Percentiles rank a stretch among this genome's conserved stretches.
These are phyloP conservation scores for Rhododendron ferrugineum DNA, from an alignment of 148 eudicot species.

Conservation along the genomic window DNA sequence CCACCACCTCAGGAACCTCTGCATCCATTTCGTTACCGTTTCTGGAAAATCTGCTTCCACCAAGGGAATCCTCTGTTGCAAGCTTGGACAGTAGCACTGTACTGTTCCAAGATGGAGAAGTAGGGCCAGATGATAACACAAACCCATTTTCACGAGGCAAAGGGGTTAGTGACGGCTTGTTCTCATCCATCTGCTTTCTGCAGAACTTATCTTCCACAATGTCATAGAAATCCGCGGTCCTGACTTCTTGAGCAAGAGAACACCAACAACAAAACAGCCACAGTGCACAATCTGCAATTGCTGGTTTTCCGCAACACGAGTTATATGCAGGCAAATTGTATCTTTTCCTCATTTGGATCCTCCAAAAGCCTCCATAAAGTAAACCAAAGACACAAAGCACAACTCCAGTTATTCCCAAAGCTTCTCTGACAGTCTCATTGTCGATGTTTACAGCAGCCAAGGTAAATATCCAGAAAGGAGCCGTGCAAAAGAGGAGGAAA, in stretches of 20 bases:
- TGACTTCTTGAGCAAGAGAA: conserved; percentile 84
- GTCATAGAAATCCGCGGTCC: conserved; percentile 64
- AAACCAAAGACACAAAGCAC: conserved; percentile 69
- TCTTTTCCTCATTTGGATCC: conserved; percentile 81
- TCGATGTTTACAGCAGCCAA: conserved; percentile 75
- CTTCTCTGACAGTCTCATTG: conserved; percentile 52
- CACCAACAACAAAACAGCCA: conserved; percentile 93
- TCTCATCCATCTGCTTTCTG: conserved; percentile 28
- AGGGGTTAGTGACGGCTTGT: conserved; percentile 18
- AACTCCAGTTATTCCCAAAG: conserved; percentile 57
- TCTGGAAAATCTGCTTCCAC: conserved; percentile 10
- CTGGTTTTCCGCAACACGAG: conserved; percentile 53
- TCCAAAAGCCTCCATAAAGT: conserved; percentile 89
- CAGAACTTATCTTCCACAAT: conserved; percentile 55
- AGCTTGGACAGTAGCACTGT: conserved; percentile 16
- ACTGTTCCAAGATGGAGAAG: conserved; percentile 27
- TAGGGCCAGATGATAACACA: conserved; percentile 22
- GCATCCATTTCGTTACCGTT: neutral
- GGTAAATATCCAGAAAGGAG: conserved; percentile 80
- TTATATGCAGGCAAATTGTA: conserved; percentile 55
- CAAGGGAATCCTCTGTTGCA: conserved; percentile 13
- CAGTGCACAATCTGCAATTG: conserved; percentile 51
- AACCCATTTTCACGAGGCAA: conserved; percentile 34
- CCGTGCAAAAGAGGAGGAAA: conserved; percentile 75
- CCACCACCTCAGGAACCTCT: conserved; percentile 23